A percentile compares a stretch with the other conserved stretches of the same genome.
Conservation (phyloP, 495 filamentous ascomycete species). For the Aspergillus nidulans region DNA sequence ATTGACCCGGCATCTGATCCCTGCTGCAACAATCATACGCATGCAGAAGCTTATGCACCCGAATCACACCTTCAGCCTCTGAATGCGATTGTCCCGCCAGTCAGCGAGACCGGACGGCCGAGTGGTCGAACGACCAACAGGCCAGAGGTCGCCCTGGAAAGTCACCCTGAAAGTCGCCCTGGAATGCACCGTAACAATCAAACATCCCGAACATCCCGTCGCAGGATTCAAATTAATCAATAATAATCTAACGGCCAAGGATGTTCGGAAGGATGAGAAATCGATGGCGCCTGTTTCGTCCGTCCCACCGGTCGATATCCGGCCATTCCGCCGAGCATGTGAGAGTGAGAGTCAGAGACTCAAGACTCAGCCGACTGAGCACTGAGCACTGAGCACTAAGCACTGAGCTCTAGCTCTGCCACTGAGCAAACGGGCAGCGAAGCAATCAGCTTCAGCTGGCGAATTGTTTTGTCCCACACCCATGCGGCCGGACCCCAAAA, state of each 20-base stretch:
- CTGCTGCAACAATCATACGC: constrained; percentile 6
- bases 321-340: neutral
- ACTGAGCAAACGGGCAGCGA: too few relatives aligned
- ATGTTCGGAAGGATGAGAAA: constrained; percentile 8
- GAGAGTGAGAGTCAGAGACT: neutral
- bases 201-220: neutral
- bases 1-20: constrained; percentile 3
- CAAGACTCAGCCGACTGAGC: too few relatives aligned
- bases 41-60: constrained; percentile 16
- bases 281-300: neutral
- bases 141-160: too few relatives aligned
- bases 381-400: too few relatives aligned
- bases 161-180: too few relatives aligned
- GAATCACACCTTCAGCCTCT: constrained; percentile 5
- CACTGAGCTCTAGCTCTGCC: too few relatives aligned
- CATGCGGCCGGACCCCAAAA: neutral
- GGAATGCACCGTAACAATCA: neutral
- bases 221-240: neutral
- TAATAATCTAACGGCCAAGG: constrained; percentile 1
- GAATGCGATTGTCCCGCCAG: neutral
- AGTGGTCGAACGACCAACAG: too few relatives aligned
- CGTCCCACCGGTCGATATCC: neutral
- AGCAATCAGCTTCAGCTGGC: neutral
- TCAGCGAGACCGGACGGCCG: too few relatives aligned
- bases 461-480: constrained; percentile 1